Conservation (phyloP, 1,284 basidiomycete species). For the Boletus holoroseus region DNA sequence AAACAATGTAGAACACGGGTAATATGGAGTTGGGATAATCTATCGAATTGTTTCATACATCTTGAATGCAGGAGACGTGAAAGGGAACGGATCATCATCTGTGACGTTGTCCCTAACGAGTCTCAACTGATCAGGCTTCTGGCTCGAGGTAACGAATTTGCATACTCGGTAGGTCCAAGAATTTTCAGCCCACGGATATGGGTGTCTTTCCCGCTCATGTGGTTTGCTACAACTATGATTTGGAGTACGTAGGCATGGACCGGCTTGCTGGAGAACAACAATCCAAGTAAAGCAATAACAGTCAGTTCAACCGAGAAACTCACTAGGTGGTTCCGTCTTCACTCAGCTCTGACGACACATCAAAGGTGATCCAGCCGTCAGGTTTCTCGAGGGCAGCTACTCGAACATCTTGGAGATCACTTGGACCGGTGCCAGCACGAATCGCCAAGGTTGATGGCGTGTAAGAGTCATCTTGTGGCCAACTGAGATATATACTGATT, state of each 20-base stretch:
- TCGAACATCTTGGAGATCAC: constrained; percentile 91
- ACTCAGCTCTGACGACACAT: constrained; percentile 72
- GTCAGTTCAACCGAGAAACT: constrained; percentile 13
- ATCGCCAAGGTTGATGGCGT: constrained; percentile 90
- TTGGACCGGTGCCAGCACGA: constrained; percentile 86
- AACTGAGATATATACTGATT: constrained; percentile 86
- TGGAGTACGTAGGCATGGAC: constrained; percentile 89
- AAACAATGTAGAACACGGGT: constrained; percentile 30
- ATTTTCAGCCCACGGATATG: constrained; percentile 89
- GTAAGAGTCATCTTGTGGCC: constrained; percentile 90
- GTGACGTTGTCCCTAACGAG: constrained; percentile 39
- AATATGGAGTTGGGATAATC: constrained; percentile 22
- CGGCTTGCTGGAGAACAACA: constrained; percentile 55
- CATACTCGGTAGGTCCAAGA: constrained; percentile 79
- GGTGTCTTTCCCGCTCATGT: constrained; percentile 98
- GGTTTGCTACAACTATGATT: constrained; percentile 87
- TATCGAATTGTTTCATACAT: constrained; percentile 77
- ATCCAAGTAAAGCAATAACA: constrained; percentile 1
- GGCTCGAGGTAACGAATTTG: constrained; percentile 12
- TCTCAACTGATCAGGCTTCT: background rate
- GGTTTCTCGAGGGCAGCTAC: constrained; percentile 83
- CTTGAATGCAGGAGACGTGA: constrained; percentile 58
- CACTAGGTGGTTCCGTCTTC: constrained; percentile 74
- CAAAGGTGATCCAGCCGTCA: constrained; percentile 92
- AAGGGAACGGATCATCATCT: constrained; percentile 65